A percentile compares a stretch with the other conserved stretches of the same genome.
Conservation (phyloP, 495 filamentous ascomycete genomes). For the Aspergillus bridgeri region DNA sequence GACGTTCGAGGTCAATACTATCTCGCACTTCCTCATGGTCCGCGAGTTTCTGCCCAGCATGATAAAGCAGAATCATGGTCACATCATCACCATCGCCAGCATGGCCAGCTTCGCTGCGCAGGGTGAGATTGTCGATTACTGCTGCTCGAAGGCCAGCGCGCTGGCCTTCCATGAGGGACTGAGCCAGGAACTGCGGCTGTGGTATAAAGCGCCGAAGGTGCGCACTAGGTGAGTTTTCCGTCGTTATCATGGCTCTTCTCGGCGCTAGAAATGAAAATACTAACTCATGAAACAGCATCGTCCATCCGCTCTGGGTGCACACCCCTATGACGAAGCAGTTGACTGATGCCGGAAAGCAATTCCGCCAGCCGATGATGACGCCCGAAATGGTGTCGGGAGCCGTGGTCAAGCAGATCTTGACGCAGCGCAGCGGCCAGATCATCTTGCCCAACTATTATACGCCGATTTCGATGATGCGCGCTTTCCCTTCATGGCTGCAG, state of each 20-base stretch:
- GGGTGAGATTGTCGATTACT: conserved; percentile 52
- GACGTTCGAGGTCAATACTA: conserved; percentile 58
- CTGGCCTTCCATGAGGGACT: conserved; percentile 53
- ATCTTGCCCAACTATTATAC: conserved; percentile 28
- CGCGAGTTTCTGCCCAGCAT: conserved; percentile 61
- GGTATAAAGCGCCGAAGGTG: conserved; percentile 43
- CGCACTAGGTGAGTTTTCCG: conserved; percentile 35
- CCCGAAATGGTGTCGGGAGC: conserved; percentile 36
- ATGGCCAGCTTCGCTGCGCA: conserved; percentile 52
- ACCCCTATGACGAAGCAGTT: conserved; percentile 44
- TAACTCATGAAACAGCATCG: conserved; percentile 24
- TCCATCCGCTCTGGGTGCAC: conserved; percentile 46
- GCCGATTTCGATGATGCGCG: conserved; percentile 29
- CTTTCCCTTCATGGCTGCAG: conserved; percentile 41
- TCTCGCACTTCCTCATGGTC: conserved; percentile 55
- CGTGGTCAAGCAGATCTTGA: conserved; percentile 41
- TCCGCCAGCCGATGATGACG: conserved; percentile 37
- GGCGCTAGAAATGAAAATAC: no score
- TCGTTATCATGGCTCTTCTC: no score
- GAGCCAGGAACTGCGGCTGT: conserved; percentile 40
- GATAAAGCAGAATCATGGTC: conserved; percentile 57
- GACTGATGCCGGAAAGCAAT: conserved; percentile 34
- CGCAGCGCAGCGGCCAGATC: conserved; percentile 41
- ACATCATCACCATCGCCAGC: conserved; percentile 54
- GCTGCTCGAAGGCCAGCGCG: conserved; percentile 54